phyloP scores from a whole-genome alignment of 106 monocot species.

The Platanthera guangdongensis region DNA sequence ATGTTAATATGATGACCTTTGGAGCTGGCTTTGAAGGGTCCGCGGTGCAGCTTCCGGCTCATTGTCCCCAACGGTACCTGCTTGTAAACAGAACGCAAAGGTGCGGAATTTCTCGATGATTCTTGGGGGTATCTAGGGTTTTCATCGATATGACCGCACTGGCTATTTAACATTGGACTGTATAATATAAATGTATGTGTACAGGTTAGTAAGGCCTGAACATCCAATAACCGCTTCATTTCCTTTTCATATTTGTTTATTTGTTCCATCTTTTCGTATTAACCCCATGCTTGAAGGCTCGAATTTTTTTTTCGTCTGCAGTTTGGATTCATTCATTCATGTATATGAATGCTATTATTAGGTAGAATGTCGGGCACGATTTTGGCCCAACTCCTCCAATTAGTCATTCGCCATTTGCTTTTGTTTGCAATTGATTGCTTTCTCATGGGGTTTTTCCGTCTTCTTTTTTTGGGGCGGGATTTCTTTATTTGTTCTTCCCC shows the following conservation, averaged over 20 bases:
- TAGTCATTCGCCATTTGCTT: too few relatives aligned
- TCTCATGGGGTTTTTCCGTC: too few relatives aligned
- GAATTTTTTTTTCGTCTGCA: too few relatives aligned
- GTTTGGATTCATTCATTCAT: too few relatives aligned
- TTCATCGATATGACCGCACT: constrained; percentile 2
- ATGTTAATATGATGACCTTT: constrained; percentile 3
- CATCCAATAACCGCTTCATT: background rate
- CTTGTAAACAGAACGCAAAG: background rate
- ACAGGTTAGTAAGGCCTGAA: constrained; percentile 1
- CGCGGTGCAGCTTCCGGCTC: background rate
- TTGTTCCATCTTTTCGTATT: background rate
- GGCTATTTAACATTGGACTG: constrained; percentile 1
- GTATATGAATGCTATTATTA: too few relatives aligned
- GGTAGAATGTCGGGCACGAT: too few relatives aligned
- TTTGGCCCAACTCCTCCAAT: too few relatives aligned
- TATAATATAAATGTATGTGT: constrained; percentile 6
- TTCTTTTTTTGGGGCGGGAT: too few relatives aligned
- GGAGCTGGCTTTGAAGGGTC: background rate
- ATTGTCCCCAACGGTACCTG: background rate
- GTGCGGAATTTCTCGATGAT: background rate
- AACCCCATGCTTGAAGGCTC: too few relatives aligned
- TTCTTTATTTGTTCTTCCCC: too few relatives aligned
- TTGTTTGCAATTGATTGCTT: too few relatives aligned
- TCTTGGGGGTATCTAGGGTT: background rate
- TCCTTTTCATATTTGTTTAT: constrained; percentile 5